phyloP scores from a whole-genome alignment of 148 eudicot species.

The Euryodendron excelsum region DNA sequence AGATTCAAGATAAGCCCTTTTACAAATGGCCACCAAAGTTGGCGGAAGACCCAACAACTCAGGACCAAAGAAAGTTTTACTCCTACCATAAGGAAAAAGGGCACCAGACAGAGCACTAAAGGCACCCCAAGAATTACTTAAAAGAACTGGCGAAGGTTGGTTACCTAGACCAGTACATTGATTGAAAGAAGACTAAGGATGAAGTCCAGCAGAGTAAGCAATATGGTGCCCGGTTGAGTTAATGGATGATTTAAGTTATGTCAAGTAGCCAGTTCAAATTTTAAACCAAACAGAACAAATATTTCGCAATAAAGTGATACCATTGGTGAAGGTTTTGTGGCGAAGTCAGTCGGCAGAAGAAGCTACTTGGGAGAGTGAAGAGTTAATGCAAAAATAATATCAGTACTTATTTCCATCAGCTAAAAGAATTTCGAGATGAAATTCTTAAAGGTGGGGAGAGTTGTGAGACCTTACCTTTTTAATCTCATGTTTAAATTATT shows the following conservation, averaged over 20 bases:
- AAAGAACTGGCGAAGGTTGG: too few relatives aligned
- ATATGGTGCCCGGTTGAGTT: not conserved
- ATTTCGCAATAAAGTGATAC: not conserved
- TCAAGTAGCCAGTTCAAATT: not conserved
- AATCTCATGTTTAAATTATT: too few relatives aligned
- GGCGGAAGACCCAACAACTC: not conserved
- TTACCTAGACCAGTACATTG: too few relatives aligned
- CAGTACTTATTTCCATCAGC: too few relatives aligned
- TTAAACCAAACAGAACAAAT: not conserved
- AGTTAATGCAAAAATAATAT: not conserved
- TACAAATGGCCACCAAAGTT: too few relatives aligned
- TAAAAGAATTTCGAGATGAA: too few relatives aligned
- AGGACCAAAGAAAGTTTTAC: not conserved
- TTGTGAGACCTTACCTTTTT: too few relatives aligned
- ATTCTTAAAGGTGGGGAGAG: too few relatives aligned
- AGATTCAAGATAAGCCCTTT: too few relatives aligned
- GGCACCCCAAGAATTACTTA: too few relatives aligned
- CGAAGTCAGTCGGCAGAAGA: not conserved
- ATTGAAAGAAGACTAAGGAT: not conserved
- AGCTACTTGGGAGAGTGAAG: not conserved
- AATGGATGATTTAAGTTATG: not conserved
- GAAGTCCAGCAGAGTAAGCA: not conserved
- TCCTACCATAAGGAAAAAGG: too few relatives aligned
- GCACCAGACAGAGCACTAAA: too few relatives aligned
- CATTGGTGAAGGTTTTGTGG: not conserved